phyloP scores from a whole-genome alignment of 2,329 filamentous ascomycete species.

The Ophiostoma tasmaniense region DNA sequence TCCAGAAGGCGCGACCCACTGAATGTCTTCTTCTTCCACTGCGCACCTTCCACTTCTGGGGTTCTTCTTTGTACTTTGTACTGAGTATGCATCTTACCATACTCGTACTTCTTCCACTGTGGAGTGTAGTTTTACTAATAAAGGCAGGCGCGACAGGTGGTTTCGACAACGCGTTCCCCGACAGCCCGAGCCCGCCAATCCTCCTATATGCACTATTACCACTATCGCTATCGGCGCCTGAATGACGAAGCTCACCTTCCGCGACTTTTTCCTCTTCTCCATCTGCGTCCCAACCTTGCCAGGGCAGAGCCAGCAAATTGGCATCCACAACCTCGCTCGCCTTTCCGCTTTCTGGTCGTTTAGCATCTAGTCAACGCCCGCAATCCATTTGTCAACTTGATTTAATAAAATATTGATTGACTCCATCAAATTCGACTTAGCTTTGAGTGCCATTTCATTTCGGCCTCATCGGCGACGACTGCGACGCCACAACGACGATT shows the following conservation, averaged over 20 bases:
- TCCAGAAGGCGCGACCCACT: neutral
- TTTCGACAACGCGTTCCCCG: neutral
- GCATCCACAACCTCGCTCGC: slow-evolving; percentile 1
- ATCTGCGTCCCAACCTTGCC: neutral
- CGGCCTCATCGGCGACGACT: neutral
- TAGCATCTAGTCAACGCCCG: neutral
- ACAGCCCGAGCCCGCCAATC: neutral
- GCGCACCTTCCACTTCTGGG: neutral
- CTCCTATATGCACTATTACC: neutral
- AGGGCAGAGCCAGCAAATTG: neutral
- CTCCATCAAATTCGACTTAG: neutral
- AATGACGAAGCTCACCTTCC: neutral
- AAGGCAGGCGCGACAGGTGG: neutral
- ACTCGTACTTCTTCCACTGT: neutral
- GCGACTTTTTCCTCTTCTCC: slow-evolving; percentile 1
- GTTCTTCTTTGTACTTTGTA: neutral
- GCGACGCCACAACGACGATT: neutral
- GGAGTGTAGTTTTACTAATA: neutral
- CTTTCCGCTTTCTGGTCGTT: neutral
- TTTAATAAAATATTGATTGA: neutral
- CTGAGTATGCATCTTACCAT: no score
- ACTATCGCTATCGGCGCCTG: neutral
- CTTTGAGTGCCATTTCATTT: neutral
- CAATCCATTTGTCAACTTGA: neutral
- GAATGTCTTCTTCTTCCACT: neutral